Conservation (phyloP, 768 basidiomycete genomes). For the Dioszegia crocea region DNA sequence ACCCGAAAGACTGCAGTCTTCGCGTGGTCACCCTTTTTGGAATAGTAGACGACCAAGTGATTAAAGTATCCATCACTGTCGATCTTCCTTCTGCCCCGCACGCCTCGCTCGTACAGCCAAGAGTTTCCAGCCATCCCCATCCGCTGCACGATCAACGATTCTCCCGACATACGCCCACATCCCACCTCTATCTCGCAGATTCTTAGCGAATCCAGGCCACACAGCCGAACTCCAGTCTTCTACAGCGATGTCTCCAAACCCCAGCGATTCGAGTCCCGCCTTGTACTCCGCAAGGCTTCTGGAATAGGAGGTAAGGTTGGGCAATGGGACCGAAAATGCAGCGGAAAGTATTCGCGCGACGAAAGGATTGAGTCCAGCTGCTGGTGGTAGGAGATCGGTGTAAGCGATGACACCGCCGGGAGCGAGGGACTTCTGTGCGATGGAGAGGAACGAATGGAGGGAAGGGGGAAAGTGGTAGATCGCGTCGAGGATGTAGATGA, state of each 20-base stretch:
- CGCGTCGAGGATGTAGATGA: conserved; percentile 42
- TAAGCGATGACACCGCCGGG: conserved; percentile 29
- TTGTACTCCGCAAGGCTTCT: conserved; percentile 18
- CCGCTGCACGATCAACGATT: conserved; percentile 9
- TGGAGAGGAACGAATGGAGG: conserved; percentile 20
- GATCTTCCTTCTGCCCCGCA: background rate
- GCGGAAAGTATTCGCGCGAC: conserved; percentile 13
- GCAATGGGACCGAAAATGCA: conserved; percentile 14
- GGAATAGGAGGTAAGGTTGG: conserved; percentile 21
- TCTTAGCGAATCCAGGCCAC: conserved; percentile 22
- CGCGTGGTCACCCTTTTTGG: too few species aligned
- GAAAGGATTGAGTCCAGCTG: background rate
- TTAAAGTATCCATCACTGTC: too few species aligned
- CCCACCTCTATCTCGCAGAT: conserved; percentile 18
- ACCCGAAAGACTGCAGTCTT: too few species aligned
- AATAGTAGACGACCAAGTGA: too few species aligned
- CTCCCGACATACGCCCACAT: conserved; percentile 21
- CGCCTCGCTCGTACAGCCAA: conserved; percentile 28
- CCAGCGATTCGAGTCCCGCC: conserved; percentile 13
- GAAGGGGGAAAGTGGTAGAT: conserved; percentile 43
- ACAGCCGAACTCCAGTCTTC: conserved; percentile 39
- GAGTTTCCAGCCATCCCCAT: conserved; percentile 29
- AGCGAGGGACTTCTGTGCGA: conserved; percentile 9
- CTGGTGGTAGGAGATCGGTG: conserved; percentile 39
- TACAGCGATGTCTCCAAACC: conserved; percentile 23